Evolutionary conservation across 208 protist genomes (phyloP), one percentile per base, ranked within the genome.

Genomic region (Porcisia deanei): DNA sequence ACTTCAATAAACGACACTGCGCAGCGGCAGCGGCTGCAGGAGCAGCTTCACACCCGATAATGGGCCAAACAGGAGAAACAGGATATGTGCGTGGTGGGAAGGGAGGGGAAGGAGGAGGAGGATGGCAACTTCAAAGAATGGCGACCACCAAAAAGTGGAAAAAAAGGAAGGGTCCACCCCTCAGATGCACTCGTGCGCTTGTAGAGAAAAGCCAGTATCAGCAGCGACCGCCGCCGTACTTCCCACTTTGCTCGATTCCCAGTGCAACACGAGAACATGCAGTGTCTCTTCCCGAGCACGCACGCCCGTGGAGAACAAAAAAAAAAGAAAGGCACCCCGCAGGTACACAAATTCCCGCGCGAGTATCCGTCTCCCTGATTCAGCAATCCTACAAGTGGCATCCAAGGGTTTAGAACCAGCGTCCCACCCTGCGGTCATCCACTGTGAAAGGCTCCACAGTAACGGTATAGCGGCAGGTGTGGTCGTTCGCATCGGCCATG

Each of bases 401-500:
- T 52, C 41, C 63, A 52, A n/a, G 1, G 8, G 18, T 25, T 75
- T 52, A 97, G 77, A 95, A 94, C 91, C 92, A 97, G 34, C 88
- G 84, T 2, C 92, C 92, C 37, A 85, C 73, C 16, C 90, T 88
- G 2, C 84, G 84, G 22, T 95, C 89, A 14, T 80, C 81, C 37
- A 81, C 79, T 8, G 86, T 91, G 66, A 88, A 94, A 5, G 92
- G 85, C 75, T 97, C 90, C 6, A 97, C 92, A 0, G 88, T 94
- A 52, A 97, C 85, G 47, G 90, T 90, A 77, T 95, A 97, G 30
- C 89, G 87, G 54, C 86, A 87, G 30, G 90, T 97, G 80, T 93
- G 67, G 74, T 97, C 92, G 2, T 76, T 85, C 12, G 82, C 81
- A 60, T 97, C 92, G 10, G 88, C 89, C 20, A 96, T 55, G 65